Percentiles rank a stretch among this genome's conserved stretches.
Conservation (phyloP, 805 yeast species). For the Torulaspora quercuum region DNA sequence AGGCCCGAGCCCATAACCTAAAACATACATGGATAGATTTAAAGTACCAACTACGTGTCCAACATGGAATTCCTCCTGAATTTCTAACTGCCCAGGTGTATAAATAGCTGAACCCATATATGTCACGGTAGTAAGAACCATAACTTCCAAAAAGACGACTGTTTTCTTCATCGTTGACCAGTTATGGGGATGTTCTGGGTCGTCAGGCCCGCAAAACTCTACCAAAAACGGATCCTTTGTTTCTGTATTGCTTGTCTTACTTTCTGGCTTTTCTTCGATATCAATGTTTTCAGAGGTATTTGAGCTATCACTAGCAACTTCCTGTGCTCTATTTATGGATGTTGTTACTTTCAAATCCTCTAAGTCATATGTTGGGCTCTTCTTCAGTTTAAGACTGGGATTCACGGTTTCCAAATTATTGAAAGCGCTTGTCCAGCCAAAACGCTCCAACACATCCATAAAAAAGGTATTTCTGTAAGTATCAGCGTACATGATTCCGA, state of each 20-base stretch:
- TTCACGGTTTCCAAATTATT: constrained; percentile 4
- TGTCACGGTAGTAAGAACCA: constrained; percentile 48
- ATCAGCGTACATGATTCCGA: constrained; percentile 13
- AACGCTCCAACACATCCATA: constrained; percentile 25
- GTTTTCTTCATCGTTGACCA: constrained; percentile 48
- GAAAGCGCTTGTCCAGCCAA: constrained; percentile 15
- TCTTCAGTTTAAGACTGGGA: constrained; percentile 1
- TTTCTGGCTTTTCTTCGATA: background rate
- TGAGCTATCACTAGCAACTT: constrained; percentile 4
- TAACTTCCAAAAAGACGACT: constrained; percentile 40
- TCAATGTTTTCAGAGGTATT: background rate
- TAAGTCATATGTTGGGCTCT: constrained; percentile 2
- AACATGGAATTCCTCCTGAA: constrained; percentile 46
- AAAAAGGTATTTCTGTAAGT: constrained; percentile 24
- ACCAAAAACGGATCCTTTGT: constrained; percentile 34
- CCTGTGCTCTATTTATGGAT: background rate
- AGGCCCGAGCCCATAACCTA: constrained; percentile 63
- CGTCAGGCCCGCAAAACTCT: constrained; percentile 37
- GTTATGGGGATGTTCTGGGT: constrained; percentile 54
- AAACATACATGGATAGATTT: constrained; percentile 52
- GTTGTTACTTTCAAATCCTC: constrained; percentile 5
- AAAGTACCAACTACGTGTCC: constrained; percentile 45
- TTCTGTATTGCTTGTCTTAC: too few species aligned
- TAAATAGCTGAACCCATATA: constrained; percentile 57
- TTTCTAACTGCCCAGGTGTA: constrained; percentile 48